Conservation (phyloP, 2,329 filamentous ascomycete genomes). For the Penicillium sp. region DNA sequence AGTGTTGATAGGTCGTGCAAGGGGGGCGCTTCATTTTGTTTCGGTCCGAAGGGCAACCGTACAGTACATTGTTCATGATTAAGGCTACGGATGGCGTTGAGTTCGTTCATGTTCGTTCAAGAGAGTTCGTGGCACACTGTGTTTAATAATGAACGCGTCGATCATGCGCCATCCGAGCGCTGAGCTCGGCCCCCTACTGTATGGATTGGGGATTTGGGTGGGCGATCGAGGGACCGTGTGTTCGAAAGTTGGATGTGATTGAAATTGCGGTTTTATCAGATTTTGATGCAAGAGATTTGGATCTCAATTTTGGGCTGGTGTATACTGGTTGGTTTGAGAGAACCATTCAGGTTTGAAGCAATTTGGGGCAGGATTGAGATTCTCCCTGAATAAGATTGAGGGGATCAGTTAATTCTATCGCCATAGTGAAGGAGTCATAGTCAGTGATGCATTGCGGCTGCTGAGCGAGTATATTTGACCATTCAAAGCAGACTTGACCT, state of each 20-base stretch:
- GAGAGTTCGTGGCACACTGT: constrained; percentile 2
- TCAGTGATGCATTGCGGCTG: background rate
- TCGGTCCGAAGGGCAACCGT: background rate
- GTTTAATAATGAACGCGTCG: constrained; percentile 17
- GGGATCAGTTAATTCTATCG: background rate
- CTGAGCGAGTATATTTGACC: background rate
- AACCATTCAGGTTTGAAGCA: constrained; percentile 1
- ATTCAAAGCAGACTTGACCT: background rate
- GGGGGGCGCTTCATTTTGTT: background rate
- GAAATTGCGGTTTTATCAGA: background rate
- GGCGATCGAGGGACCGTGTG: background rate
- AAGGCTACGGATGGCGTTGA: background rate
- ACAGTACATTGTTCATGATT: constrained; percentile 3
- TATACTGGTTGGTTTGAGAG: background rate
- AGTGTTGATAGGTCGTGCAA: background rate
- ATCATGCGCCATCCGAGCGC: constrained; percentile 8
- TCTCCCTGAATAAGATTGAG: background rate
- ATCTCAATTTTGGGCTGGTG: constrained; percentile 7
- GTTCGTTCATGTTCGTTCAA: constrained; percentile 1
- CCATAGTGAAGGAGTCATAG: background rate
- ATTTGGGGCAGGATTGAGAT: background rate
- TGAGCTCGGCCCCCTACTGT: constrained; percentile 1
- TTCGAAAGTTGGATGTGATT: background rate
- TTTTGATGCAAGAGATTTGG: background rate
- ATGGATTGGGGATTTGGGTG: background rate